Conservation (phyloP, 805 yeast species). For the Saccharomycopsis lassenensis region DNA sequence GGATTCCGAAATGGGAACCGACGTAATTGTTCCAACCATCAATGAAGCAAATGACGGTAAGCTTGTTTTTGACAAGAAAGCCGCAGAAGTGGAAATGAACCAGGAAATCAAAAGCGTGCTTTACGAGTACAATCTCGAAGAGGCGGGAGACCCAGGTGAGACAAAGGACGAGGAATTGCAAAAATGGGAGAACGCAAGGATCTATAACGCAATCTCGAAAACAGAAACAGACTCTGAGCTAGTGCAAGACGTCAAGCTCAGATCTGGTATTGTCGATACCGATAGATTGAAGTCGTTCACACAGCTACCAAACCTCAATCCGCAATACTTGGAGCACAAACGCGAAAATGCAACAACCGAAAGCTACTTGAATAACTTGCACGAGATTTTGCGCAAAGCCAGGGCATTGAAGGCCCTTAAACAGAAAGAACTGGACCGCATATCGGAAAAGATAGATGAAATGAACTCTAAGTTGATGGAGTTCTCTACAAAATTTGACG, state of each 20-base stretch:
- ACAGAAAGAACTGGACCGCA: too few relatives aligned
- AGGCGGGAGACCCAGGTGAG: not conserved
- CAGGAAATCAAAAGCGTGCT: conserved; percentile 8
- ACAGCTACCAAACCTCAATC: conserved; percentile 5
- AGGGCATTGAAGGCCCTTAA: too few relatives aligned
- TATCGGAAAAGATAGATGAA: too few relatives aligned
- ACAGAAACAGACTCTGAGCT: not conserved
- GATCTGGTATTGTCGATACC: too few relatives aligned
- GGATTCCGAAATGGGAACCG: not conserved
- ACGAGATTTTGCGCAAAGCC: too few relatives aligned
- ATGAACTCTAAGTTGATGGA: too few relatives aligned
- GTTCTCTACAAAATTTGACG: too few relatives aligned
- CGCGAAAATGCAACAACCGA: too few relatives aligned
- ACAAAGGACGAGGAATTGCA: conserved; percentile 5
- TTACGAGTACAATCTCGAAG: conserved; percentile 10
- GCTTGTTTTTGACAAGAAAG: conserved; percentile 1
- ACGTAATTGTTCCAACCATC: not conserved
- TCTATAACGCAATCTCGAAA: conserved; percentile 5
- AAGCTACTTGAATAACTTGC: too few relatives aligned
- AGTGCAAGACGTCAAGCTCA: not conserved
- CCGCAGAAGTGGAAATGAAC: not conserved
- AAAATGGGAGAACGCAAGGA: conserved; percentile 10
- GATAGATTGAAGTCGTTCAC: not conserved
- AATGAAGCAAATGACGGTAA: not conserved
- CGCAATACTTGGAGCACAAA: too few relatives aligned